phyloP scores from a whole-genome alignment of 352 stramenopile species.

The Globisporangium cystogenes region DNA sequence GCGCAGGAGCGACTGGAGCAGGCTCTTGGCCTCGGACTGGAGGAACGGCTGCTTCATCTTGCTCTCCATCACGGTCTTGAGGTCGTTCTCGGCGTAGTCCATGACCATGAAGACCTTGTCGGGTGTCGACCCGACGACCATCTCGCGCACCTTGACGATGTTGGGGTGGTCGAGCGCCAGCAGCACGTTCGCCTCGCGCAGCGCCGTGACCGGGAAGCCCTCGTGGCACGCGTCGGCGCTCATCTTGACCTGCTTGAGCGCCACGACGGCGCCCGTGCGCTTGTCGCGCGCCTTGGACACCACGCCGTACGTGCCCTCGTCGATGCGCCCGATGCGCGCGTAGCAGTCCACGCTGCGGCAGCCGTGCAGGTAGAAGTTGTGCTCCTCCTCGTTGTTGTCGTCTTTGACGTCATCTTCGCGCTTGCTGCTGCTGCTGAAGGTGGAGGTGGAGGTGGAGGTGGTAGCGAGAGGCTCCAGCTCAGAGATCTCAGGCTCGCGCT shows the following conservation, averaged over 20 bases:
- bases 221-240: conserved; percentile 67
- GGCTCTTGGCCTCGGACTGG: conserved; percentile 91
- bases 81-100: conserved; percentile 86
- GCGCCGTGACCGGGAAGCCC: conserved; percentile 78
- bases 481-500: background rate
- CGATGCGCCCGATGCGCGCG: conserved; percentile 90
- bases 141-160: conserved; percentile 83
- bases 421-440: background rate
- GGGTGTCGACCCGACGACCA: conserved; percentile 83
- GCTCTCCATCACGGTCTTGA: conserved; percentile 81
- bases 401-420: too few species aligned
- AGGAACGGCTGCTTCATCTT: conserved; percentile 82
- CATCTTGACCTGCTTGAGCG: conserved; percentile 90
- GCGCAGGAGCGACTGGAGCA: conserved; percentile 90
- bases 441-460: too few species aligned
- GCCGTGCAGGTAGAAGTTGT: conserved; percentile 79
- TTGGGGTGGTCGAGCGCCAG: conserved; percentile 81
- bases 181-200: conserved; percentile 85
- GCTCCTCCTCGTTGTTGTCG: conserved; percentile 11
- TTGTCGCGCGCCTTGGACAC: conserved; percentile 94
- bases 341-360: conserved; percentile 96
- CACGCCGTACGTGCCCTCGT: conserved; percentile 96
- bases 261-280: conserved; percentile 88
- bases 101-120: conserved; percentile 92
- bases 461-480: too few species aligned